Conservation (phyloP, 768 basidiomycete species). For the Tylopilus sp. region DNA sequence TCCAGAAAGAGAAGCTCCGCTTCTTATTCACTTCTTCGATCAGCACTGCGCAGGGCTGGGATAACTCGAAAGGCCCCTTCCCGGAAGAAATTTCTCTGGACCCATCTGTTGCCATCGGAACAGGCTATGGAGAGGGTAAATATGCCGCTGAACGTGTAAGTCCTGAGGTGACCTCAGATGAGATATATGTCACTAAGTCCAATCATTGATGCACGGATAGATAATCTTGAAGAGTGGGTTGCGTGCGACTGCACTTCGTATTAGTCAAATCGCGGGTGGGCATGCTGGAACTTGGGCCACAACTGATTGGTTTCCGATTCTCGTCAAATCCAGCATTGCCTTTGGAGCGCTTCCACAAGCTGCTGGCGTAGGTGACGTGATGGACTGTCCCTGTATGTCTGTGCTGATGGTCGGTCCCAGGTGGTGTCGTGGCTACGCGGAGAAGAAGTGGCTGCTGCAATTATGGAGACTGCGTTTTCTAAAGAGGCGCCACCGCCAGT, state of each 20-base stretch:
- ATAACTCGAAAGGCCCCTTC: constrained; percentile 26
- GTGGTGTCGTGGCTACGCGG: constrained; percentile 42
- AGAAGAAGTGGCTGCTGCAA: constrained; percentile 34
- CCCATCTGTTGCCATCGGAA: constrained; percentile 32
- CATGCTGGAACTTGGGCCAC: constrained; percentile 40
- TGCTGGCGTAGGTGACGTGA: constrained; percentile 31
- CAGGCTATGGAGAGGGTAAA: constrained; percentile 48
- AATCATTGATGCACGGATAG: constrained; percentile 16
- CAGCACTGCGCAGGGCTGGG: constrained; percentile 32
- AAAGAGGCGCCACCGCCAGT: constrained; percentile 16
- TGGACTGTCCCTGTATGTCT: background rate
- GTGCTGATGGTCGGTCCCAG: constrained; percentile 17
- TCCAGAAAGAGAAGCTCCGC: constrained; percentile 25
- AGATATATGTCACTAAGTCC: too few species aligned
- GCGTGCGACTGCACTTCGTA: constrained; percentile 35
- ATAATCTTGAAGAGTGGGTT: constrained; percentile 39
- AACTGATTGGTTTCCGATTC: constrained; percentile 45
- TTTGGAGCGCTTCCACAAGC: constrained; percentile 28
- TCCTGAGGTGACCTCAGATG: too few species aligned
- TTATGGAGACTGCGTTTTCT: constrained; percentile 29
- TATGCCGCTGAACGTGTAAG: constrained; percentile 39
- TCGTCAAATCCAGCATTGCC: constrained; percentile 34
- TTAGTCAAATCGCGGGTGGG: constrained; percentile 46
- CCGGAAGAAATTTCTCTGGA: constrained; percentile 35
- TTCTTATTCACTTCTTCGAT: constrained; percentile 43